Base-by-base conservation (phyloP, 129 eudicot genomes). In the Centaurea solstitialis region DNA sequence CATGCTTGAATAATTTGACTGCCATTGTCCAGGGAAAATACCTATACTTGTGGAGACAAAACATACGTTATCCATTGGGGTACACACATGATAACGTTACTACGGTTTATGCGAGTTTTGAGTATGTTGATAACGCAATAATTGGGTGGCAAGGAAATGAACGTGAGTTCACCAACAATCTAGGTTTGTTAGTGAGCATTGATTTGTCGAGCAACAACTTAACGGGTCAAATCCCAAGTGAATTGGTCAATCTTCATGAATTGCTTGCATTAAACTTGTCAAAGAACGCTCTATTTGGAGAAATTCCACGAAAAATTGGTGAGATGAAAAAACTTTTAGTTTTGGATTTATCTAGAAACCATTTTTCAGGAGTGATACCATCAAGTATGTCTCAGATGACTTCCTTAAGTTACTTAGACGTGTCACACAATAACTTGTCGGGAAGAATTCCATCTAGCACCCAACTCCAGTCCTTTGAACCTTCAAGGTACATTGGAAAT, bases 361-460 rank as follows among this genome's bases (percentile, higher is more conserved):
- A 47, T 13, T 74, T 85, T 24, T 71, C 70, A 3, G 86, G 88
- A 1, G 20, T 5, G 18, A 85, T 85, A 5, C 86, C 89, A 4
- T 1, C 10, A 17, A 67, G 83, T 41, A 5, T 86, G 17, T 28
- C 70, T 7, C 26, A 30, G 0, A n/a, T 86, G 33, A 1, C 57
- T 45, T 53, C 0, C 9, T 62, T 81, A 7, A 72, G 59, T 43
- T 28, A 33, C 33, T 17, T 81, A 66, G 67, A 86, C 64, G 10
- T 86, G 69, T 86, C 86, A 21, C 28, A 72, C 21, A 86, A 86
- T 43, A 72, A 77, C 37, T 41, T 86, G 21, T 77, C 83, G 4
- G 80, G 89, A 0, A 68, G 30, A 28, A 81, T 86, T 21, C 86
- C 89, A 65, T 35, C 66, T 5, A 37, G 77, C 11, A 68, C 15